Conservation (phyloP, 768 basidiomycete species). For the Fomitopsis pulvina region DNA sequence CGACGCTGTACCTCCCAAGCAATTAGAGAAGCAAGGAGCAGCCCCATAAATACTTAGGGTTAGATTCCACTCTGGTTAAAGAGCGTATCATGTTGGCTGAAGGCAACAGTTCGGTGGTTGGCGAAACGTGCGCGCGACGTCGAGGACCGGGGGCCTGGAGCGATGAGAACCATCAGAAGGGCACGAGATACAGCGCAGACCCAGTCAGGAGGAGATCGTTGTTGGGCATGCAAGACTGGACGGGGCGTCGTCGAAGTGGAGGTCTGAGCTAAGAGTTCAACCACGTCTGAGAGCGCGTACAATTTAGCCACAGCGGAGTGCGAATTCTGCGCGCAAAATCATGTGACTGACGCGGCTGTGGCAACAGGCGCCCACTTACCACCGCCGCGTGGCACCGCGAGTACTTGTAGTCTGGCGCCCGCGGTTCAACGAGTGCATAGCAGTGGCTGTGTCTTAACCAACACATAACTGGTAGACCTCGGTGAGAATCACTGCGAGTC, state of each 20-base stretch:
- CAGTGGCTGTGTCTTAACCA: too few species aligned
- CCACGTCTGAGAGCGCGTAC: neutral
- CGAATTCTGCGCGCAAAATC: neutral
- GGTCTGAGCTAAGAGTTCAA: neutral
- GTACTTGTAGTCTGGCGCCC: too few species aligned
- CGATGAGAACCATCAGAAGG: slow-evolving; percentile 33
- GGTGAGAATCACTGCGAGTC: too few species aligned
- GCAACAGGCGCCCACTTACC: too few species aligned
- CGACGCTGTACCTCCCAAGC: slow-evolving; percentile 24
- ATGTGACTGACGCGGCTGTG: neutral
- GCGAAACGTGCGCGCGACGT: slow-evolving; percentile 19
- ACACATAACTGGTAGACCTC: too few species aligned
- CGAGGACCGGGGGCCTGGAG: slow-evolving; percentile 39
- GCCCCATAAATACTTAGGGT: slow-evolving; percentile 47
- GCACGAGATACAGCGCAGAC: neutral
- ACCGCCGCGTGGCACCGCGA: too few species aligned
- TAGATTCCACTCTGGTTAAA: slow-evolving; percentile 47
- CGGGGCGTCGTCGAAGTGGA: slow-evolving; percentile 14
- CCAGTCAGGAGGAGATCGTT: neutral
- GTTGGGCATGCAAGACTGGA: slow-evolving; percentile 4
- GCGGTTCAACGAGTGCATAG: too few species aligned
- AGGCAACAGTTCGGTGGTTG: slow-evolving; percentile 26
- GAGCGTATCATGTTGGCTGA: slow-evolving; percentile 49
- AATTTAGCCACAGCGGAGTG: neutral
- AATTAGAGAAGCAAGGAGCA: slow-evolving; percentile 21